These are phyloP conservation scores for Betula pendula DNA, from an alignment of 306 rosid species.

Conservation along the genomic window DNA sequence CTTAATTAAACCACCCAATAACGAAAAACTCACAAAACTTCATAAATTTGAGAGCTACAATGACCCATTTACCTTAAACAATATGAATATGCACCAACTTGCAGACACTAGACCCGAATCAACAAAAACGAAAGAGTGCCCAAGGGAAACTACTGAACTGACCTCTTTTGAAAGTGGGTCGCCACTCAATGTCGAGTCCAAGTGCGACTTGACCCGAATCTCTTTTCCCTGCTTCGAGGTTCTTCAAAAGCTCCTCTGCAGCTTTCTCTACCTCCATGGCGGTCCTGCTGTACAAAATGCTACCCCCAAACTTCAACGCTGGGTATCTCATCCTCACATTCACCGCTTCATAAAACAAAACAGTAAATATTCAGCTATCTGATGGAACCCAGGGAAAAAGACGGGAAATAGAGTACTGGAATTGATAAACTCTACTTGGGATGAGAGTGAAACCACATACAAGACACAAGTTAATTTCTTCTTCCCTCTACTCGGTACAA, in stretches of 20 bases:
- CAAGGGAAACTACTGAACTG: not conserved
- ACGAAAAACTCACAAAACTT: not conserved
- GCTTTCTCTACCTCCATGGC: constrained; percentile 11
- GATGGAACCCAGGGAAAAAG: too few species aligned
- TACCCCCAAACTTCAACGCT: constrained; percentile 63
- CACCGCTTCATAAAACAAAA: constrained; percentile 30
- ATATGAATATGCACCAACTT: not conserved
- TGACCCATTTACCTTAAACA: not conserved
- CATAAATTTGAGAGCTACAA: not conserved
- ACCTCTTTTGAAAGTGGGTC: constrained; percentile 3
- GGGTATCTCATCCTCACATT: constrained; percentile 52
- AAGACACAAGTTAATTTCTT: too few species aligned
- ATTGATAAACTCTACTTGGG: too few species aligned
- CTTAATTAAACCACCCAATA: not conserved
- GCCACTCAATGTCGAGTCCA: constrained; percentile 14
- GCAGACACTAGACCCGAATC: too few species aligned
- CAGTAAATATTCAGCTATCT: not conserved
- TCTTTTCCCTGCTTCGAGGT: not conserved
- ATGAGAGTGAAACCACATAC: too few species aligned
- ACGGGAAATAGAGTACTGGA: too few species aligned
- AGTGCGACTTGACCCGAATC: not conserved
- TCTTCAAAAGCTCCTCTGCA: not conserved
- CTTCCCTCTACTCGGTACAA: too few species aligned
- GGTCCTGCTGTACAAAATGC: constrained; percentile 67
- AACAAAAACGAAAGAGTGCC: too few species aligned